Evolutionary conservation across 2,329 filamentous ascomycete genomes (phyloP).

Genomic region (Pseudogymnoascus sp.): DNA sequence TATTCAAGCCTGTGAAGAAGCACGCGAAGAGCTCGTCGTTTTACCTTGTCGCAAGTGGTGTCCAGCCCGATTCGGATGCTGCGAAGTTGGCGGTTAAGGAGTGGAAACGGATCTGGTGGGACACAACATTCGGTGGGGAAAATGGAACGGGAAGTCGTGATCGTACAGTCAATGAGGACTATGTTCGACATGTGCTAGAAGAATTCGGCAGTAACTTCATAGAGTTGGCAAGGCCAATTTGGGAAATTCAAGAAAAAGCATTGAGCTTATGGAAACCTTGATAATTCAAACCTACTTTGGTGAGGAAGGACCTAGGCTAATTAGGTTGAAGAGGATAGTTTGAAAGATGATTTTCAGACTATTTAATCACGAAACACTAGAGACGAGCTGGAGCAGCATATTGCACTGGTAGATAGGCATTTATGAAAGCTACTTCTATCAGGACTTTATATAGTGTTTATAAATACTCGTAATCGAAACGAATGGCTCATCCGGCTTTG

Average conservation of each 20-base stretch:
- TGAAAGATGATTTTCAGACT: background rate
- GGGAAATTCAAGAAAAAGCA: conserved; percentile 21
- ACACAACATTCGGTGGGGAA: conserved; percentile 20
- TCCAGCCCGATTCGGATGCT: conserved; percentile 14
- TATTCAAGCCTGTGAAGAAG: conserved; percentile 22
- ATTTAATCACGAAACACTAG: background rate
- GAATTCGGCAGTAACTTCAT: conserved; percentile 18
- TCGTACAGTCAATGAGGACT: background rate
- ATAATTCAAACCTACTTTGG: background rate
- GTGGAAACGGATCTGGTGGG: conserved; percentile 21
- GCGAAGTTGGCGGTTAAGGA: conserved; percentile 16
- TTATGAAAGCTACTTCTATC: background rate
- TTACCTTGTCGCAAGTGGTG: conserved; percentile 24
- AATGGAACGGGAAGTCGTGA: conserved; percentile 14
- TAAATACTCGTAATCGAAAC: background rate
- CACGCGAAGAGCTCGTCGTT: conserved; percentile 21
- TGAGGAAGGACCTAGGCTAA: background rate
- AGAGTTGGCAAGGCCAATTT: conserved; percentile 17
- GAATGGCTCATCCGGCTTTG: background rate
- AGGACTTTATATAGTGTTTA: background rate
- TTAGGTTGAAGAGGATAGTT: background rate
- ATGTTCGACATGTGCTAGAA: conserved; percentile 15
- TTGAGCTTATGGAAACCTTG: conserved; percentile 12
- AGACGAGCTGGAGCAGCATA: background rate
- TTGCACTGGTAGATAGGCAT: background rate